Base-by-base conservation (phyloP, 106 monocot species). In the Phalaenopsis aphrodite region DNA sequence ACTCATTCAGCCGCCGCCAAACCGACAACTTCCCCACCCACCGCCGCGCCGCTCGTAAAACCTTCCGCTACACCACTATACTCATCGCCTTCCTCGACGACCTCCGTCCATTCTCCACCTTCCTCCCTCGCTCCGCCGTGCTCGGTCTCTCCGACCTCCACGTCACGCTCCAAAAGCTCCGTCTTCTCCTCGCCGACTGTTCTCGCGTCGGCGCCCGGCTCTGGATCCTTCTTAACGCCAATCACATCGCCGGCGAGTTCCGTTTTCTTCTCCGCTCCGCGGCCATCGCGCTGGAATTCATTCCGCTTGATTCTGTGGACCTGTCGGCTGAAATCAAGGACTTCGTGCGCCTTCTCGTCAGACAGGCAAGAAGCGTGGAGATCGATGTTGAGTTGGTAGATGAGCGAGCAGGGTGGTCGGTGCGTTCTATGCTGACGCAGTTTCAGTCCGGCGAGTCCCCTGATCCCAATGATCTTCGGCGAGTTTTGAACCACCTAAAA, bases 121-220 rank as follows among this genome's bases (percentile, higher is more conserved):
- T 41, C 17, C 39, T 84, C 19, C 79, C 90, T 2, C 10, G 14
- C 23, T 84, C 89, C 8, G 79, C 78, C 3, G 58, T 84, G 52
- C 45, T 87, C 41, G n/a, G 79, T 24, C 77, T 98, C 49, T 84
- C 83, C 18, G 94, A 98, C 78, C 87, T 98, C 77, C 87, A 93
- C 79, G 85, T 91, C 64, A 73, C 91, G 9, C 84, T 94, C n/a
- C 98, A 89, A 77, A 90, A 86, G 82, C 45, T 94, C 18, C 75
- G 77, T 38, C 61, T 49, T 19, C 79, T 94, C 24, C 58, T 98
- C 21, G 16, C 43, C 3, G 98, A 92, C 56, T 89, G 87, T 80
- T 4, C 84, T 21, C 72, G 81, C 45, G 69, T 68, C 0, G 94
- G 88, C n/a, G 86, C 94, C 14, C 76, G 86, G 21, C 48, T 98